These are phyloP conservation scores for Talaromyces funiculosus DNA, from an alignment of 2,329 filamentous ascomycete species.

Conservation along the genomic window DNA sequence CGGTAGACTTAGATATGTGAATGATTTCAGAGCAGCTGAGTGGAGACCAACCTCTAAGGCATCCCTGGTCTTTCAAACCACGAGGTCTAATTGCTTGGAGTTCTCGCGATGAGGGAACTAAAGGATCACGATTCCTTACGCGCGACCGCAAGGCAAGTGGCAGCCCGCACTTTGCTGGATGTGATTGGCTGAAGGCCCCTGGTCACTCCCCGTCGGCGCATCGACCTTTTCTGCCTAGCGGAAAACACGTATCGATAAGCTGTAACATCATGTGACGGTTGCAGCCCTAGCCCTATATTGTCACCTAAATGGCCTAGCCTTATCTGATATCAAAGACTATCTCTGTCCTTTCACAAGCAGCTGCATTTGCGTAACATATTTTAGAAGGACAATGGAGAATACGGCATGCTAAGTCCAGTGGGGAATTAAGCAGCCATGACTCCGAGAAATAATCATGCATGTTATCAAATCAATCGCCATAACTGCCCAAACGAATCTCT, in stretches of 20 bases:
- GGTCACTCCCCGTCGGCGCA: neutral
- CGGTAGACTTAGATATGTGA: neutral
- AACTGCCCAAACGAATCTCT: neutral
- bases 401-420: neutral
- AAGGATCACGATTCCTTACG: neutral
- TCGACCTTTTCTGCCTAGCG: constrained; percentile 1
- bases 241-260: constrained; percentile 10
- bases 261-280: neutral
- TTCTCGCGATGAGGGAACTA: neutral
- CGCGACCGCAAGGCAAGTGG: constrained; percentile 2
- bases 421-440: neutral
- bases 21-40: neutral
- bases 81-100: neutral
- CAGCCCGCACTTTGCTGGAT: neutral
- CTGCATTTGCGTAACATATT: neutral
- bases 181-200: neutral
- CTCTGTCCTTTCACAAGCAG: neutral
- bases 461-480: neutral
- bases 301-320: neutral
- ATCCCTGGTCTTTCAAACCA: neutral
- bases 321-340: neutral
- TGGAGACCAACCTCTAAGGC: neutral
- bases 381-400: neutral
- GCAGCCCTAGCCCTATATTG: neutral
- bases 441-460: constrained; percentile 6